Conservation (phyloP, 768 basidiomycete genomes). For the Omphalotus guepiniiformis region DNA sequence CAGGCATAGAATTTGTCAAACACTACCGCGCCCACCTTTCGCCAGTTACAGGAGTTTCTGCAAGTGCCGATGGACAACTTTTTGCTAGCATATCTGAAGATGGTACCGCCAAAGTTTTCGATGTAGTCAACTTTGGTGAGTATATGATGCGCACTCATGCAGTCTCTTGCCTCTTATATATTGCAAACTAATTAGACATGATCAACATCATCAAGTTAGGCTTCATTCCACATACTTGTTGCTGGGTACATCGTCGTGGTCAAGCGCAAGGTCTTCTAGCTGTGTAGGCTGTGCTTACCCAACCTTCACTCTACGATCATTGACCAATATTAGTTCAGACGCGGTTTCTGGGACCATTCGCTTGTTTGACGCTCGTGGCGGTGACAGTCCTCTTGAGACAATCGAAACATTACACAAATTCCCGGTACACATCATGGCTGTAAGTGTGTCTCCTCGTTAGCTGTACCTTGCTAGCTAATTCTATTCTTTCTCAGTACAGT, state of each 20-base stretch:
- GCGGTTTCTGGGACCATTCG: slow-evolving; percentile 67
- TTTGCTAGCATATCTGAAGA: slow-evolving; percentile 93
- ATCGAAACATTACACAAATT: slow-evolving; percentile 77
- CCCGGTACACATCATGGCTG: slow-evolving; percentile 89
- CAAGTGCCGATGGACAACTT: slow-evolving; percentile 86
- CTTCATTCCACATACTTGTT: slow-evolving; percentile 82
- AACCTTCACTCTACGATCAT: slow-evolving; percentile 12
- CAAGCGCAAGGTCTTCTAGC: slow-evolving; percentile 87
- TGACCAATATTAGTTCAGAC: slow-evolving; percentile 67
- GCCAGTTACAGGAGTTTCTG: slow-evolving; percentile 74
- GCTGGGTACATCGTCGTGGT: slow-evolving; percentile 91
- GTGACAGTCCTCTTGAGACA: slow-evolving; percentile 69
- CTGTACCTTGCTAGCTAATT: background rate
- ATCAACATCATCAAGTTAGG: slow-evolving; percentile 95
- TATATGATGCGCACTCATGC: slow-evolving; percentile 1
- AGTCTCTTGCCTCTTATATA: too few species aligned
- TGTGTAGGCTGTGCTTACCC: slow-evolving; percentile 48
- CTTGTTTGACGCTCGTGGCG: slow-evolving; percentile 91
- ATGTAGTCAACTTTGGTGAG: slow-evolving; percentile 96
- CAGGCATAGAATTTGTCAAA: slow-evolving; percentile 97
- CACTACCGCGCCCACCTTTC: slow-evolving; percentile 91
- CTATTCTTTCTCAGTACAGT: slow-evolving; percentile 60
- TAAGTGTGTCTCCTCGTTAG: slow-evolving; percentile 32
- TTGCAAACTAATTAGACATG: too few species aligned
- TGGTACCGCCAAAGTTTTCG: slow-evolving; percentile 91